Evolutionary conservation across 2,329 filamentous ascomycete species (phyloP).

Genomic region (Colletotrichum sp.): DNA sequence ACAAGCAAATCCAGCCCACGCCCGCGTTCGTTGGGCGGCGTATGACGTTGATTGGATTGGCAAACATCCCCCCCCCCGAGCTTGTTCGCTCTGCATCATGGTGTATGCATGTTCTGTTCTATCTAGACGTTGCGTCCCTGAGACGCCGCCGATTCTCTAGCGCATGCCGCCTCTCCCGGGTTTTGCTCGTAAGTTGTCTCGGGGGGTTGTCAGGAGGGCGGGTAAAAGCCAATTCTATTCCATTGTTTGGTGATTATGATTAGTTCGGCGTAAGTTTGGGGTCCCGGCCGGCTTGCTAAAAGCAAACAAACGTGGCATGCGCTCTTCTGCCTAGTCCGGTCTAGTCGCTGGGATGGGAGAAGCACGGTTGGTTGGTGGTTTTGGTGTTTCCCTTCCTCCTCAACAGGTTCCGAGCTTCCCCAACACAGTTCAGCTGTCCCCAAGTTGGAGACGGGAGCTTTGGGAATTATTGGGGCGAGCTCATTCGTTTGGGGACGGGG

Average conservation of each 20-base stretch:
- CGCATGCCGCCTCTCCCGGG: constrained; percentile 4
- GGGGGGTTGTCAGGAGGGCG: too few relatives aligned
- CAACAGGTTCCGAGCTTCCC: constrained; percentile 16
- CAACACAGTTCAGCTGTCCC: constrained; percentile 8
- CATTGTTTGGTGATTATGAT: too few relatives aligned
- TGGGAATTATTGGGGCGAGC: neutral
- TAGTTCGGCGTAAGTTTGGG: too few relatives aligned
- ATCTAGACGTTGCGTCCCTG: neutral
- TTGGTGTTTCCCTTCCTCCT: neutral
- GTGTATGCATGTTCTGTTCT: neutral
- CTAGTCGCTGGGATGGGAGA: neutral
- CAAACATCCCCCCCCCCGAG: neutral
- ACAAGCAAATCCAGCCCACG: neutral
- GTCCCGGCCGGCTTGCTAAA: neutral
- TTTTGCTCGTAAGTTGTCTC: constrained; percentile 19
- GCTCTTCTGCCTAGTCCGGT: neutral
- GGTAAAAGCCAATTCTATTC: neutral
- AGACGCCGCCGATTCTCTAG: neutral
- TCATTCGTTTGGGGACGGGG: neutral
- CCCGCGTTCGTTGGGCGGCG: neutral
- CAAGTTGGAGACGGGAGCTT: neutral
- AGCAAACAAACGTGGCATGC: neutral
- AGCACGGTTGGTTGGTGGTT: neutral
- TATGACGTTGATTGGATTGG: neutral
- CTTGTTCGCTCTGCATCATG: neutral